phyloP scores from a whole-genome alignment of 2,329 filamentous ascomycete genomes.

The Arthrobotrys sinensis region DNA sequence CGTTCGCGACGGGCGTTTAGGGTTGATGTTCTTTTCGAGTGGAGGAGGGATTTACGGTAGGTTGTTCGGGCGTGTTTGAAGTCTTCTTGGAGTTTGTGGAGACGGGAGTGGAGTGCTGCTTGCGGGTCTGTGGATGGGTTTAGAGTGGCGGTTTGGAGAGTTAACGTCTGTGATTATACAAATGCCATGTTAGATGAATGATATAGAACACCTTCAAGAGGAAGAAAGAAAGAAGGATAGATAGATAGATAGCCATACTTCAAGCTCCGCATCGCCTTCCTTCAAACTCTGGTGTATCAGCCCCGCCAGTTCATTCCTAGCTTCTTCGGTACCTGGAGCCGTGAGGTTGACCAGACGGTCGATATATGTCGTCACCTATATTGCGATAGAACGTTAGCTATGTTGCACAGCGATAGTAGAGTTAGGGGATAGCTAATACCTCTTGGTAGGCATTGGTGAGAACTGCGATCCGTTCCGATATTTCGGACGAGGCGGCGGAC shows the following conservation, averaged over 20 bases:
- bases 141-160: constrained; percentile 75
- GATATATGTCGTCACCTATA: constrained; percentile 70
- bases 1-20: constrained; percentile 50
- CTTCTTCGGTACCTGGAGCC: constrained; percentile 62
- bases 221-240: constrained; percentile 44
- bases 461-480: constrained; percentile 63
- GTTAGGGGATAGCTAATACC: constrained; percentile 43
- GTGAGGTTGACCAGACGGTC: constrained; percentile 73
- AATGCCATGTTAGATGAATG: constrained; percentile 75
- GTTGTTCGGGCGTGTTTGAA: constrained; percentile 71
- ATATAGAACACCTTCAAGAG: constrained; percentile 62
- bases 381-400: constrained; percentile 32
- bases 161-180: constrained; percentile 67
- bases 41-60: constrained; percentile 54
- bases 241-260: constrained; percentile 36
- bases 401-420: not conserved
- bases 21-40: constrained; percentile 47
- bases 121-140: constrained; percentile 67
- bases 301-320: constrained; percentile 62
- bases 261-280: constrained; percentile 68
- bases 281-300: constrained; percentile 64
- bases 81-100: constrained; percentile 78
- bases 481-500: constrained; percentile 57
- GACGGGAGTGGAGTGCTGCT: constrained; percentile 77
- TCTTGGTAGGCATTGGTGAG: constrained; percentile 63